A percentile compares a stretch with the other conserved stretches of the same genome.
Conservation (phyloP, 257 asterid species). For the Agastache rugosa region DNA sequence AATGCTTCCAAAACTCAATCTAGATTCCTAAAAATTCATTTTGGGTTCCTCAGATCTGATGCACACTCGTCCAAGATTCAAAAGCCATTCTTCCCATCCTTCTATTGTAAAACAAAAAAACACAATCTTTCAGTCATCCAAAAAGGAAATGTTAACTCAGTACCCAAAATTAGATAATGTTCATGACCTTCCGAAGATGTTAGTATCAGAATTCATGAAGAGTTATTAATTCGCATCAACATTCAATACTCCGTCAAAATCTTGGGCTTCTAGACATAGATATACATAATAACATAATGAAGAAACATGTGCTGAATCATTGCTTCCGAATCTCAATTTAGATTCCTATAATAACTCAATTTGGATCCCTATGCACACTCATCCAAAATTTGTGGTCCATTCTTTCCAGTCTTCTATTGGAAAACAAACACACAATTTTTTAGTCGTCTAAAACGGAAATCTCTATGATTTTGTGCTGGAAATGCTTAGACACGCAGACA, state of each 20-base stretch:
- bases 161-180: background rate
- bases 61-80: background rate
- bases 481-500: background rate
- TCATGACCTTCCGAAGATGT: background rate
- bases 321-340: background rate
- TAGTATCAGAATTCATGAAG: background rate
- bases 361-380: background rate
- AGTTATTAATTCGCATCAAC: background rate
- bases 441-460: background rate
- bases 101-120: slow-evolving; percentile 1
- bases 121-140: background rate
- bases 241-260: background rate
- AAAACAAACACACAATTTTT: background rate
- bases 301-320: slow-evolving; percentile 2
- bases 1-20: background rate
- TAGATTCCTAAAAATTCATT: background rate
- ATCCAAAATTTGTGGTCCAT: background rate
- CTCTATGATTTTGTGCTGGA: background rate
- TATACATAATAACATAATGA: background rate
- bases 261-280: background rate
- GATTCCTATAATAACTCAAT: background rate
- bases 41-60: background rate
- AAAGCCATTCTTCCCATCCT: background rate
- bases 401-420: background rate
- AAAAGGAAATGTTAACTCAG: background rate